Evolutionary conservation across 306 rosid genomes (phyloP), one percentile per base, ranked within the genome.

Genomic region (Fragaria ananassa): DNA sequence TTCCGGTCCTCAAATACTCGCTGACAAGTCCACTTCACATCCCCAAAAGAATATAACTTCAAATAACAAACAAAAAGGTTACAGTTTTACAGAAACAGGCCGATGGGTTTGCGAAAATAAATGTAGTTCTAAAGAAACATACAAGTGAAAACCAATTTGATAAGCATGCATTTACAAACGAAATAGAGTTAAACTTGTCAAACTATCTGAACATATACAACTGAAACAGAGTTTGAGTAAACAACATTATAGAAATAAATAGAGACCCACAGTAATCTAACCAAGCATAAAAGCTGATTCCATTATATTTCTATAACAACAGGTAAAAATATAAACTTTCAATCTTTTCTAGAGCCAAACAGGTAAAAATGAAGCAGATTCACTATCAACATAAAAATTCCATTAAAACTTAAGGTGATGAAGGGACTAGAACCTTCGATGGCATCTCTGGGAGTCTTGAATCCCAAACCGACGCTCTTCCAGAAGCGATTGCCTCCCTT

Each of bases 381-480:
- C 23, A 2, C 27, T 2, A n/a, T 54, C 4, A 54, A 6, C 10
- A 54, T 6, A 42, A 4, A 25, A 25, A 25, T 25, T 25, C 25
- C 25, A 25, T 25, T 25, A 25, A 47, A 47, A 47, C 15, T 10
- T 10, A 45, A 51, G 25, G 25, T 8, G 12, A n/a, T n/a, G 25
- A 31, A 29, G 10, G 25, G 45, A 27, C n/a, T 10, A 25, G 39
- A 21, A 88, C 92, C 92, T 54, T 86, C 90, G 6, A 78, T 78
- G 19, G 92, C 92, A 5, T 88, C 92, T 76, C 90, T 76, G 13
- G 92, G 92, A 10, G 92, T 88, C 83, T 88, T 88, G 72, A 88
- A 86, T 7, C 92, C 90, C 84, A 88, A 74, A 14, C 92, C 92
- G 29, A 88, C 14, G 76, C 81, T 82, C 80, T 88, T 88, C 88